These are phyloP conservation scores for Colletotrichum sp. DNA, from an alignment of 2,329 filamentous ascomycete species.

Conservation along the genomic window DNA sequence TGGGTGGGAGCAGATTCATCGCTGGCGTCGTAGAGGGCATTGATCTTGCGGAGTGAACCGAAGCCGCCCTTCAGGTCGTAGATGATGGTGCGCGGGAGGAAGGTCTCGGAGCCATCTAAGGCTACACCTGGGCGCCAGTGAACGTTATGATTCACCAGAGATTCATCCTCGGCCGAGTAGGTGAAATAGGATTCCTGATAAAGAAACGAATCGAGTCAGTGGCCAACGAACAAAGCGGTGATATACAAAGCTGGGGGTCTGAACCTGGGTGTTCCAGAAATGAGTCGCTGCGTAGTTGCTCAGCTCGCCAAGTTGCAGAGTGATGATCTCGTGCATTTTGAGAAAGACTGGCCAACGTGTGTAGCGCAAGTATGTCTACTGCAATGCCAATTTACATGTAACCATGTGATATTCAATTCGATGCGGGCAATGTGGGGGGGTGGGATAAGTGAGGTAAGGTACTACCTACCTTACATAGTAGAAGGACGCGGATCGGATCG, in stretches of 20 bases:
- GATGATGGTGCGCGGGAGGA: slow-evolving; percentile 87
- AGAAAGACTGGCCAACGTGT: not conserved
- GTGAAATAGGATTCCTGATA: slow-evolving; percentile 95
- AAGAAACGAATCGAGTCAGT: not conserved
- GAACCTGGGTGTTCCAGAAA: slow-evolving; percentile 94
- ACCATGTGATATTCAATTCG: not conserved
- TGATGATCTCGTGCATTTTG: slow-evolving; percentile 91
- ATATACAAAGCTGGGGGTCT: not conserved
- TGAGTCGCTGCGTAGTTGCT: slow-evolving; percentile 95
- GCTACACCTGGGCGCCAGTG: slow-evolving; percentile 87
- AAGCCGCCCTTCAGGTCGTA: slow-evolving; percentile 97
- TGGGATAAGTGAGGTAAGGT: not conserved
- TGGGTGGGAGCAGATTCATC: slow-evolving; percentile 29
- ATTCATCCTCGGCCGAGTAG: slow-evolving; percentile 71
- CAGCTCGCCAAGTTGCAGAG: slow-evolving; percentile 89
- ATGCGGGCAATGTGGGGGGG: not conserved
- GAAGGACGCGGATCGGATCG: not conserved
- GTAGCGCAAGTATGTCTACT: not conserved
- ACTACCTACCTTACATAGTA: too few species aligned
- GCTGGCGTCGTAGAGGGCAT: slow-evolving; percentile 78
- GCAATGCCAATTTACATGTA: not conserved
- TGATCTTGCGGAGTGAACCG: slow-evolving; percentile 85
- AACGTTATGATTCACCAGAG: slow-evolving; percentile 80
- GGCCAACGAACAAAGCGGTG: not conserved
- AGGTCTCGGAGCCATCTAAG: slow-evolving; percentile 87